Conservation (phyloP, 2,329 filamentous ascomycete species). For the Colletotrichum paranaense region DNA sequence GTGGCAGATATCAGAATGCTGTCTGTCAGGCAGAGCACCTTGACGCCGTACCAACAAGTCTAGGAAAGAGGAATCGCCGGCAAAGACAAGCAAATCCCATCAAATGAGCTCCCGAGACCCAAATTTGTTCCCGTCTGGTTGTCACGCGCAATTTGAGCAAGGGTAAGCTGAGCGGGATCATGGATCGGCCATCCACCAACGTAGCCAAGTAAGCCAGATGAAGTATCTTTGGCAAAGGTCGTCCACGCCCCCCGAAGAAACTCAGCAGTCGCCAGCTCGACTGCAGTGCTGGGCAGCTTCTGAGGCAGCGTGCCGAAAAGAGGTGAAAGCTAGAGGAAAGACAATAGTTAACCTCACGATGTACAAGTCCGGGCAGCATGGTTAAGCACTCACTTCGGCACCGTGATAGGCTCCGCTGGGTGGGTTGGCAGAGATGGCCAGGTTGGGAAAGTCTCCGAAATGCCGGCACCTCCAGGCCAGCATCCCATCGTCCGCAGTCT, state of each 20-base stretch:
- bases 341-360: not conserved
- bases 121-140: constrained; percentile 43
- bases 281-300: constrained; percentile 37
- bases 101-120: constrained; percentile 21
- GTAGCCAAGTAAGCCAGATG: constrained; percentile 45
- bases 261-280: constrained; percentile 43
- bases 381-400: constrained; percentile 39
- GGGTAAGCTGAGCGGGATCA: constrained; percentile 14
- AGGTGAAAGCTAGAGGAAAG: constrained; percentile 39
- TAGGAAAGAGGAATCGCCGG: not conserved
- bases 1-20: too few species aligned
- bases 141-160: constrained; percentile 42
- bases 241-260: constrained; percentile 52
- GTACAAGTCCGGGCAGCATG: not conserved
- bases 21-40: too few species aligned
- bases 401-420: constrained; percentile 48
- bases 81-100: not conserved
- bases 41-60: too few species aligned
- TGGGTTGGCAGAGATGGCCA: constrained; percentile 40
- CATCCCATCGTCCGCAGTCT: constrained; percentile 38
- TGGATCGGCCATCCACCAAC: constrained; percentile 40
- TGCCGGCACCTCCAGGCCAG: constrained; percentile 52
- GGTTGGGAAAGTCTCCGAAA: constrained; percentile 49
- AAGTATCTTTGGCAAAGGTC: constrained; percentile 51
- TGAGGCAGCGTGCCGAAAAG: constrained; percentile 45